These are phyloP conservation scores for Neurospora sp. DNA, from an alignment of 495 filamentous ascomycete genomes.

Conservation along the genomic window DNA sequence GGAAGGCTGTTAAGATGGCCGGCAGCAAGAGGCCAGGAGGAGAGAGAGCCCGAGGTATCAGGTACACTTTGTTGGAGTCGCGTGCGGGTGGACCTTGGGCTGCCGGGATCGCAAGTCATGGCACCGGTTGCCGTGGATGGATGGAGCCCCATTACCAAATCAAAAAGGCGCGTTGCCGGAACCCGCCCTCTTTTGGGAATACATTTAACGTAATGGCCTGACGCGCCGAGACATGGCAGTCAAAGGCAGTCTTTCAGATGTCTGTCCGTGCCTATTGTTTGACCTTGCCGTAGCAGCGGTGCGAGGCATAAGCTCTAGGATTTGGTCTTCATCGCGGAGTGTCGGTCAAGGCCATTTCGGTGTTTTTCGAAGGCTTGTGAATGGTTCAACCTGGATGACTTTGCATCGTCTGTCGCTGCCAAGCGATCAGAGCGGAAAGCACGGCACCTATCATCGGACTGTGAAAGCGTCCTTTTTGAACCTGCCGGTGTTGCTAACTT, in stretches of 20 bases:
- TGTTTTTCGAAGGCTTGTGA: neutral
- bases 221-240: slow-evolving; percentile 26
- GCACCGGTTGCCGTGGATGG: slow-evolving; percentile 6
- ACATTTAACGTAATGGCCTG: slow-evolving; percentile 43
- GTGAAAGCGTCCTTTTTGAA: neutral
- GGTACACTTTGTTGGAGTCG: neutral
- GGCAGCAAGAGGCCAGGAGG: neutral
- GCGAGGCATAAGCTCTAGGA: neutral
- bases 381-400: neutral
- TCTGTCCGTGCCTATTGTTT: neutral
- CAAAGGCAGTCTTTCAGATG: neutral
- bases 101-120: slow-evolving; percentile 6
- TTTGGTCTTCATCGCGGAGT: neutral
- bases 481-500: neutral
- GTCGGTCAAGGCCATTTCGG: neutral
- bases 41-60: neutral
- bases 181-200: slow-evolving; percentile 27
- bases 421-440: neutral
- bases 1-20: neutral
- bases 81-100: neutral
- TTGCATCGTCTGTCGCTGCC: neutral
- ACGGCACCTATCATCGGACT: neutral
- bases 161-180: slow-evolving; percentile 28
- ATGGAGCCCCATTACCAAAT: slow-evolving; percentile 37
- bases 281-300: neutral